phyloP scores from a whole-genome alignment of 2,329 filamentous ascomycete genomes.

The Aspergillus chevalieri region DNA sequence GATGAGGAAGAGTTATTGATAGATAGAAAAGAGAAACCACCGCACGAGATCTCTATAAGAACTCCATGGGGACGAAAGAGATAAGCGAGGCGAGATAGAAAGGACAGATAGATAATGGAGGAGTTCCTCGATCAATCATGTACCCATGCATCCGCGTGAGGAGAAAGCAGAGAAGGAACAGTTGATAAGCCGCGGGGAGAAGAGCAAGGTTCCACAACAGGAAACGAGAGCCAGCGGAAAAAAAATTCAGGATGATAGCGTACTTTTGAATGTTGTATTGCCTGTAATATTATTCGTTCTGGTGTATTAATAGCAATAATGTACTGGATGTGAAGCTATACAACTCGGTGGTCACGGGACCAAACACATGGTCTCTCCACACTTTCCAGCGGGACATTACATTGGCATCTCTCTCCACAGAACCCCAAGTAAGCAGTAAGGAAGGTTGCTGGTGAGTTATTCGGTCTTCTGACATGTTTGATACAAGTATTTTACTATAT shows the following conservation, averaged over 20 bases:
- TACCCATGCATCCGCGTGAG: background rate
- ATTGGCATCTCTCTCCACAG: too few species aligned
- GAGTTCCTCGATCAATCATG: background rate
- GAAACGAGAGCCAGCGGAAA: background rate
- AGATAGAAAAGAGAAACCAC: background rate
- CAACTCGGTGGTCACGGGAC: background rate
- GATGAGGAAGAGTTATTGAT: background rate
- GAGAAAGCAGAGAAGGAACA: background rate
- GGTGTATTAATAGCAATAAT: background rate
- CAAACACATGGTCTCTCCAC: background rate
- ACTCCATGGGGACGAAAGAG: background rate
- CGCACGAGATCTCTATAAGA: background rate
- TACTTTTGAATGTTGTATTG: background rate
- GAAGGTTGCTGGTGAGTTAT: too few species aligned
- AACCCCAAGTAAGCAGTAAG: too few species aligned
- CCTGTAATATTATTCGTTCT: background rate
- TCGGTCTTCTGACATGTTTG: too few species aligned
- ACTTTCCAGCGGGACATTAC: too few species aligned
- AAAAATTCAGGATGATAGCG: background rate
- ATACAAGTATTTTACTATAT: too few species aligned
- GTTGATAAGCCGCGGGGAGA: background rate
- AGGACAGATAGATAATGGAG: background rate
- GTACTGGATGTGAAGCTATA: background rate
- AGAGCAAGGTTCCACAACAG: background rate
- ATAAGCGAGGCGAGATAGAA: background rate